Evolutionary conservation across 345 rosid species (phyloP).

Genomic region (Syzygium jambos): DNA sequence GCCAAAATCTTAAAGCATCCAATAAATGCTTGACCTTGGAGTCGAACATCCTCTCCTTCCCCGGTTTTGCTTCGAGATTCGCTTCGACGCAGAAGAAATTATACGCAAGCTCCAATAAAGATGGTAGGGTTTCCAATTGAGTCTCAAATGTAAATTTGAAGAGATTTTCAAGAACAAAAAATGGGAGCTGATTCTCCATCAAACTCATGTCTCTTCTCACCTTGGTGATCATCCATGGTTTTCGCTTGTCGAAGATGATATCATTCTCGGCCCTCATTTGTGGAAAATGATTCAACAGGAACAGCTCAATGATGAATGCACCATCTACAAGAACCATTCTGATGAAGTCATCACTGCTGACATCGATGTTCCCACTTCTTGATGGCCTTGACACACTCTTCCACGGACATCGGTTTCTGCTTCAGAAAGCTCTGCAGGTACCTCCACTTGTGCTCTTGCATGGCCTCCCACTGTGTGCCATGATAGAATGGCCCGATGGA

Average conservation of each 20-base stretch:
- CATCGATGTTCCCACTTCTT: not conserved
- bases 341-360: not conserved
- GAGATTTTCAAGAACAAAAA: not conserved
- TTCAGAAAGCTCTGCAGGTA: not conserved
- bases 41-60: not conserved
- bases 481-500: not conserved
- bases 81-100: not conserved
- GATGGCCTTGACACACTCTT: not conserved
- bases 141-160: not conserved
- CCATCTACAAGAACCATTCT: not conserved
- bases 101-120: not conserved
- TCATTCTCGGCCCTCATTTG: not conserved
- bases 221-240: not conserved
- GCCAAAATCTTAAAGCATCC: not conserved
- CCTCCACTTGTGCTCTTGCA: not conserved
- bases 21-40: not conserved
- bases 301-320: not conserved
- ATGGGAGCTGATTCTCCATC: slow-evolving; percentile 8
- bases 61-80: no score
- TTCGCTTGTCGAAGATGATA: not conserved
- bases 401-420: not conserved
- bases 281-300: not conserved
- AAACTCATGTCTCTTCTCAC: not conserved
- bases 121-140: not conserved
- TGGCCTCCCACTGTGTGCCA: not conserved